A percentile compares a stretch with the other conserved stretches of the same genome.
These are phyloP conservation scores for Dactylellina haptotyla DNA, from an alignment of 2,329 filamentous ascomycete genomes.

Conservation along the genomic window DNA sequence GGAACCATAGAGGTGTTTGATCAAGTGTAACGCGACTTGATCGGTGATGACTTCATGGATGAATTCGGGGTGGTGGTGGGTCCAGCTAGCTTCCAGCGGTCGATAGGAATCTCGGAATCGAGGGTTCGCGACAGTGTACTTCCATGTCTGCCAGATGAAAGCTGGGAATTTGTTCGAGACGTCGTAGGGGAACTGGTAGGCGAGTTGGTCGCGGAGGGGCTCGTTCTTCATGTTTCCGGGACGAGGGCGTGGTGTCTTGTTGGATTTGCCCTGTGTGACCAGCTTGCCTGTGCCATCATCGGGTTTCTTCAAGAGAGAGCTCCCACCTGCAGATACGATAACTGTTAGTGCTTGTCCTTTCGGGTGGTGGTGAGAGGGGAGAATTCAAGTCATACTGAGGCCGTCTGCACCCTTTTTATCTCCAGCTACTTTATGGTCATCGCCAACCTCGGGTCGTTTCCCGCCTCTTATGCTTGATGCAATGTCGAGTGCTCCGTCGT, in stretches of 20 bases:
- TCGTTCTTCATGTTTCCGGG: slow-evolving; percentile 40
- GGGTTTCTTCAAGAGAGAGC: slow-evolving; percentile 8
- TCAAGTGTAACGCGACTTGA: slow-evolving; percentile 79
- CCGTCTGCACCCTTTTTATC: not conserved
- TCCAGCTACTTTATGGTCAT: not conserved
- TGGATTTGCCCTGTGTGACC: slow-evolving; percentile 31
- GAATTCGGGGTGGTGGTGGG: slow-evolving; percentile 84
- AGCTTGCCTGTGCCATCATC: slow-evolving; percentile 28
- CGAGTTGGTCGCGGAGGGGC: slow-evolving; percentile 78
- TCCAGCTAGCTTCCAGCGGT: slow-evolving; percentile 88
- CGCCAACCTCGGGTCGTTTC: slow-evolving; percentile 29
- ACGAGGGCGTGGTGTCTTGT: slow-evolving; percentile 22
- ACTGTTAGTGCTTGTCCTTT: too few relatives aligned
- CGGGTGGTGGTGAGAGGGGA: not conserved
- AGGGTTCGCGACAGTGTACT: slow-evolving; percentile 78
- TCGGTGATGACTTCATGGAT: slow-evolving; percentile 94
- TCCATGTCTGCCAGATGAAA: slow-evolving; percentile 99
- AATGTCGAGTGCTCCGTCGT: slow-evolving; percentile 13
- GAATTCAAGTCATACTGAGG: not conserved
- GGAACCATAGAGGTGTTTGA: slow-evolving; percentile 86
- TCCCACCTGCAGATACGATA: too few relatives aligned
- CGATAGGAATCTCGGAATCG: slow-evolving; percentile 80
- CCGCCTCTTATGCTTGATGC: slow-evolving; percentile 40
- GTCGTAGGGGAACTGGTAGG: slow-evolving; percentile 94
- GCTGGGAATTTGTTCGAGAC: slow-evolving; percentile 88